Evolutionary conservation across 768 basidiomycete species (phyloP).

Genomic region (Pleurotus pulmonarius): DNA sequence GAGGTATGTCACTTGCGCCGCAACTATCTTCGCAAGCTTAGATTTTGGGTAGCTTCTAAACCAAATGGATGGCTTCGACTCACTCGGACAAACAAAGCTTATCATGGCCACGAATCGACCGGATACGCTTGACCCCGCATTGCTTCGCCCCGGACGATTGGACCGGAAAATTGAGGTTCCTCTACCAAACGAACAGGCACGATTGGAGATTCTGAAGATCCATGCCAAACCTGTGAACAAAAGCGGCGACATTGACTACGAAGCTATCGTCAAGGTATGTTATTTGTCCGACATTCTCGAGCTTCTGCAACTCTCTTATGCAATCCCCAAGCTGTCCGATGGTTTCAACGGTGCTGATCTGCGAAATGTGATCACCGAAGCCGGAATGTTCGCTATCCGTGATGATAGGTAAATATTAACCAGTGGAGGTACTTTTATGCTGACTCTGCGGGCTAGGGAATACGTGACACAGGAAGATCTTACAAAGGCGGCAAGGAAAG

Average conservation of each 20-base stretch:
- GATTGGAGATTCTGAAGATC: slow-evolving; percentile 96
- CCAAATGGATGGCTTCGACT: slow-evolving; percentile 99
- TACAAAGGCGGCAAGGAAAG: slow-evolving; percentile 93
- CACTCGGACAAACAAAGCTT: slow-evolving; percentile 89
- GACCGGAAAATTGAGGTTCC: slow-evolving; percentile 99
- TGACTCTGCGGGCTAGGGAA: slow-evolving; percentile 45
- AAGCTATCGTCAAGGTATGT: slow-evolving; percentile 90
- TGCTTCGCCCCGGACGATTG: slow-evolving; percentile 91
- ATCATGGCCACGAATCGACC: slow-evolving; percentile 99
- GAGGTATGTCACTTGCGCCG: slow-evolving; percentile 43
- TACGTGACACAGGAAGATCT: slow-evolving; percentile 93
- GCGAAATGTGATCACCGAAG: slow-evolving; percentile 91
- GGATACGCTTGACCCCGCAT: slow-evolving; percentile 95
- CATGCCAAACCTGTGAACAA: slow-evolving; percentile 95
- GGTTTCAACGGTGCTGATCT: slow-evolving; percentile 96
- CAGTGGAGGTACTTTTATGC: neutral
- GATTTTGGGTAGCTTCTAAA: slow-evolving; percentile 71
- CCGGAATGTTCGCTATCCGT: slow-evolving; percentile 98
- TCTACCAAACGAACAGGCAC: slow-evolving; percentile 94
- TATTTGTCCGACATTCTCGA: slow-evolving; percentile 5
- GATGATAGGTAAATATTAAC: slow-evolving; percentile 69
- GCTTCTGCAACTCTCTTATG: neutral
- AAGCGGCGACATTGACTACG: slow-evolving; percentile 93
- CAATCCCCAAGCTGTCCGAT: slow-evolving; percentile 63
- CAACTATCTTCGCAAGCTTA: neutral